Conservation (phyloP, 306 rosid species). For the Cicer judaicum region DNA sequence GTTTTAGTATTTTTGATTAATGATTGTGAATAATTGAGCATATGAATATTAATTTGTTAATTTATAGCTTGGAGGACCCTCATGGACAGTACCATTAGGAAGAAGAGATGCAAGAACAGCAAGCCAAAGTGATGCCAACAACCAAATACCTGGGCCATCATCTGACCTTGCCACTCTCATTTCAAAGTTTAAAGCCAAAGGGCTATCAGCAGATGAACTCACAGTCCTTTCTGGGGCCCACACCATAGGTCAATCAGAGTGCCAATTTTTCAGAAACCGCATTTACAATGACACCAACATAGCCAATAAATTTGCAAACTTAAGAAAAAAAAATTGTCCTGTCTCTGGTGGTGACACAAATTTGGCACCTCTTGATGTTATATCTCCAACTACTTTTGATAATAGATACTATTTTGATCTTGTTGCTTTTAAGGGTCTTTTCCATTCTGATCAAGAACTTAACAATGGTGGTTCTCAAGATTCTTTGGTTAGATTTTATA, state of each 20-base stretch:
- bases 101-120: conserved; percentile 81
- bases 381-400: conserved; percentile 52
- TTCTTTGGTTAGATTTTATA: conserved; percentile 60
- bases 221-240: conserved; percentile 79
- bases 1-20: too few relatives aligned
- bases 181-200: conserved; percentile 51
- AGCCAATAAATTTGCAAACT: conserved; percentile 55
- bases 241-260: conserved; percentile 64
- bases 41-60: too few relatives aligned
- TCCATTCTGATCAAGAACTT: conserved; percentile 79
- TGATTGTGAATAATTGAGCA: too few relatives aligned
- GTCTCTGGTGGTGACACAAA: conserved; percentile 57
- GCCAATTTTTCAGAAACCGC: conserved; percentile 59
- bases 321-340: conserved; percentile 57
- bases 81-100: conserved; percentile 69
- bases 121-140: conserved; percentile 65
- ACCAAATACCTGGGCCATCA: conserved; percentile 60
- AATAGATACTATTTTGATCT: conserved; percentile 64
- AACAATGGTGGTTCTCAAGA: conserved; percentile 65
- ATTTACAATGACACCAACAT: conserved; percentile 77
- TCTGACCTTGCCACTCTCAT: conserved; percentile 58
- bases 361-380: conserved; percentile 65
- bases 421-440: conserved; percentile 60
- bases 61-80: conserved; percentile 75
- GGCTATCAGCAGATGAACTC: conserved; percentile 57